Conservation (phyloP, 2,329 filamentous ascomycete species). For the Cercospora nicotianae region DNA sequence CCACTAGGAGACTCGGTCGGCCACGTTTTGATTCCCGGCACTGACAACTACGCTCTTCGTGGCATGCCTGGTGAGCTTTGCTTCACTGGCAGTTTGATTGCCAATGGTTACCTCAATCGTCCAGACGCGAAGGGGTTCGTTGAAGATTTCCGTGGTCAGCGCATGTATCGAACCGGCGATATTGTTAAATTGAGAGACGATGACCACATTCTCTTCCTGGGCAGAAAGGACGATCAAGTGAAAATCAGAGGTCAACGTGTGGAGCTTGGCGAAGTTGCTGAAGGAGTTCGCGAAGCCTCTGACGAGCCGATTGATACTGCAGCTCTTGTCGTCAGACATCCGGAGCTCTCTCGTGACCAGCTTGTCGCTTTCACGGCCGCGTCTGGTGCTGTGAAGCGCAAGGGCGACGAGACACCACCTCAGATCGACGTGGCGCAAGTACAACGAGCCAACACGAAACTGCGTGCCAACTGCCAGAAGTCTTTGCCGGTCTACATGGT, state of each 20-base stretch:
- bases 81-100: conserved; percentile 24
- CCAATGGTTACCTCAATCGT: conserved; percentile 25
- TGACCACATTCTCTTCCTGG: conserved; percentile 52
- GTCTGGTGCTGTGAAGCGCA: conserved; percentile 7
- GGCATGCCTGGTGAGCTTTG: conserved; percentile 24
- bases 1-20: conserved; percentile 23
- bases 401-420: not conserved
- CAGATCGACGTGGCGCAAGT: conserved; percentile 8
- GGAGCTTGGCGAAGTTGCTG: conserved; percentile 67
- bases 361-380: conserved; percentile 20
- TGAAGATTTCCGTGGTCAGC: conserved; percentile 15
- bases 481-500: conserved; percentile 19
- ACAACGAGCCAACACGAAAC: conserved; percentile 6
- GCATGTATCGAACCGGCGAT: conserved; percentile 29
- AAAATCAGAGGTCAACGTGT: conserved; percentile 77
- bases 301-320: conserved; percentile 14
- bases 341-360: conserved; percentile 17
- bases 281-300: conserved; percentile 17
- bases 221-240: conserved; percentile 72
- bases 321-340: conserved; percentile 22
- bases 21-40: conserved; percentile 21
- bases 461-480: conserved; percentile 16
- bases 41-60: conserved; percentile 17
- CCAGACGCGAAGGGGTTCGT: conserved; percentile 23
- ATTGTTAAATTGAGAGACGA: conserved; percentile 40